These are phyloP conservation scores for Nissolia schottii DNA, from an alignment of 306 rosid genomes.

Conservation along the genomic window DNA sequence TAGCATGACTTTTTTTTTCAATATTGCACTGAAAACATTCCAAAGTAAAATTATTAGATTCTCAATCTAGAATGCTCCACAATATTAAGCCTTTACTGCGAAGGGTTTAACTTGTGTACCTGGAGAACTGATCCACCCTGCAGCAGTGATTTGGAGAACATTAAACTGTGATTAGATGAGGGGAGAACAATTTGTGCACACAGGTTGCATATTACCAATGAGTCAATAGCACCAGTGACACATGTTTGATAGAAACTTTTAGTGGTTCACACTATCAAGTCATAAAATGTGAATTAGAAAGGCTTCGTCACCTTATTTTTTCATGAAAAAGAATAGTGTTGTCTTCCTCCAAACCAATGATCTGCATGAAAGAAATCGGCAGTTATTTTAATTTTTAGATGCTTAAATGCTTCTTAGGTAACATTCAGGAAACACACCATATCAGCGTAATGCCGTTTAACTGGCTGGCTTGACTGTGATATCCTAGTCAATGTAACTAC, in stretches of 20 bases:
- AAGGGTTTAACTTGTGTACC: slow-evolving; percentile 43
- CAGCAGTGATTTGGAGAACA: slow-evolving; percentile 30
- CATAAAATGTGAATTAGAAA: background rate
- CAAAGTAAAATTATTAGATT: background rate
- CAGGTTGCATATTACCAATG: slow-evolving; percentile 20
- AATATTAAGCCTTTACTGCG: slow-evolving; percentile 1
- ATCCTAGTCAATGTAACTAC: slow-evolving; percentile 72
- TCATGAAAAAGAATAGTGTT: slow-evolving; percentile 78
- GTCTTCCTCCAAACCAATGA: slow-evolving; percentile 77
- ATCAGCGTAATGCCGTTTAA: slow-evolving; percentile 82
- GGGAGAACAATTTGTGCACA: slow-evolving; percentile 12
- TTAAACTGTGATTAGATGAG: slow-evolving; percentile 24
- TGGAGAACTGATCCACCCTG: slow-evolving; percentile 93
- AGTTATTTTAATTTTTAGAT: slow-evolving; percentile 11
- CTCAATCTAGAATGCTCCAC: background rate
- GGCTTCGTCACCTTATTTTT: slow-evolving; percentile 79
- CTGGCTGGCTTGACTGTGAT: slow-evolving; percentile 50
- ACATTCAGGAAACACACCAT: slow-evolving; percentile 50
- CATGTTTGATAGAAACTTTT: slow-evolving; percentile 16
- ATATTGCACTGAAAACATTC: background rate
- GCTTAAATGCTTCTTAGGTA: background rate
- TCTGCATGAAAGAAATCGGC: slow-evolving; percentile 41
- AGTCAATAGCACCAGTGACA: slow-evolving; percentile 9
- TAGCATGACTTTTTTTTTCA: background rate
- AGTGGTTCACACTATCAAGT: slow-evolving; percentile 6